Conservation (phyloP, 345 rosid genomes). For the Camelina hispida region DNA sequence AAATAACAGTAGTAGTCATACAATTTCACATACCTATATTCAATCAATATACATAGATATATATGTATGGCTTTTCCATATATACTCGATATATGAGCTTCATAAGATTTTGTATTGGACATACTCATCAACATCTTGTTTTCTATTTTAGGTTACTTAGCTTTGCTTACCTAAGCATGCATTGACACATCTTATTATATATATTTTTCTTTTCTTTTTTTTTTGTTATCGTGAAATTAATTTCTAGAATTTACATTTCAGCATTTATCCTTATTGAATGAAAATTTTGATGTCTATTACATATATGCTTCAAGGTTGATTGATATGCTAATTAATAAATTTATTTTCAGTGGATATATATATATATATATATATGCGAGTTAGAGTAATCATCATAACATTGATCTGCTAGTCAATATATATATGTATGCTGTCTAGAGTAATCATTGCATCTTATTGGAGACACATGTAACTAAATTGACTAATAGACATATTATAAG, state of each 20-base stretch:
- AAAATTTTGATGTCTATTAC: background rate
- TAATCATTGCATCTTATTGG: constrained; percentile 17
- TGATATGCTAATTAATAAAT: background rate
- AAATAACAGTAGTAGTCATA: constrained; percentile 41
- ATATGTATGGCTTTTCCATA: constrained; percentile 18
- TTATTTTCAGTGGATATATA: background rate
- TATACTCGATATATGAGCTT: constrained; percentile 26
- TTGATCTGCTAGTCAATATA: background rate
- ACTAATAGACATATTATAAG: constrained; percentile 3
- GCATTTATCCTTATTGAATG: constrained; percentile 7
- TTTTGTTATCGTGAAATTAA: background rate
- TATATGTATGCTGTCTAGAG: constrained; percentile 15
- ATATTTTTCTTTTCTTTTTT: background rate
- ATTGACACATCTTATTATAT: constrained; percentile 2
- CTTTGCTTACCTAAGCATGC: constrained; percentile 24
- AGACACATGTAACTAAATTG: constrained; percentile 11
- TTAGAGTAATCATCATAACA: constrained; percentile 26
- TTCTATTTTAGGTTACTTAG: constrained; percentile 2
- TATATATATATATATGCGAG: background rate
- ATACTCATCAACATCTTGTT: constrained; percentile 22
- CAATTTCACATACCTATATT: constrained; percentile 22
- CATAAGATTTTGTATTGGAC: constrained; percentile 24
- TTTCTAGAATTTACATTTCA: constrained; percentile 2
- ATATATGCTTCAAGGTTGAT: constrained; percentile 18
- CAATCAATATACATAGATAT: background rate